Base-by-base conservation (phyloP, 345 rosid species). In the Dimocarpus longan region DNA sequence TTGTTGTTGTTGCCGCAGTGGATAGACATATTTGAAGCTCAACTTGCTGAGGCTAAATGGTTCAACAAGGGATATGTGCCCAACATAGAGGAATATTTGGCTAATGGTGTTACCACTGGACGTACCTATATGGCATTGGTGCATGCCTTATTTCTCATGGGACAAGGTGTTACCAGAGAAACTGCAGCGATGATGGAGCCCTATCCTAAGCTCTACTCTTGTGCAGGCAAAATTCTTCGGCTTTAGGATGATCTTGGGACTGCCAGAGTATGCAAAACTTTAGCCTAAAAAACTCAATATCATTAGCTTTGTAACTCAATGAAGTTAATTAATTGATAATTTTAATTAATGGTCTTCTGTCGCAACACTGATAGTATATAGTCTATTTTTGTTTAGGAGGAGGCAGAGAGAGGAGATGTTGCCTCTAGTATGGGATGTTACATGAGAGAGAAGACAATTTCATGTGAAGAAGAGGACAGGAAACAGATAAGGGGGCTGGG, bases 221-320 rank as follows among this genome's bases (percentile, higher is more conserved):
- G 68, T 42, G n/a, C 75, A 0, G 80, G 82, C 10, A 79, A 69
- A 68, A 76, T 79, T 63, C 75, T 68, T 10, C 66, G 85, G 48
- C 82, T 83, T 6, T 79, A 78, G 78, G 82, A 83, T 67, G 85
- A 83, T 76, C 32, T 83, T 1, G 85, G 82, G 40, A 83, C 85
- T 5, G 77, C 85, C 66, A 76, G 72, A 74, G 85, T 83, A 79
- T 52, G 37, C 69, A 46, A 4, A 46, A 52, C 50, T 67, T 40
- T 6, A 70, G 21, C 22, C 50, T n/a, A 22, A 50, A 50, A 22
- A 50, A 50, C 44, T 42, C 8, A 66, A 11, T 70, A 70, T 15
- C 24, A 19, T 37, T 15, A 9, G 3, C 37, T 40, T 60, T 13
- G 19, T 11, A 42, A 42, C 44, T 42, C 9, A 42, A 42, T 0